Evolutionary conservation across 2,329 filamentous ascomycete genomes (phyloP).

Genomic region (Ophiostoma ulmi): DNA sequence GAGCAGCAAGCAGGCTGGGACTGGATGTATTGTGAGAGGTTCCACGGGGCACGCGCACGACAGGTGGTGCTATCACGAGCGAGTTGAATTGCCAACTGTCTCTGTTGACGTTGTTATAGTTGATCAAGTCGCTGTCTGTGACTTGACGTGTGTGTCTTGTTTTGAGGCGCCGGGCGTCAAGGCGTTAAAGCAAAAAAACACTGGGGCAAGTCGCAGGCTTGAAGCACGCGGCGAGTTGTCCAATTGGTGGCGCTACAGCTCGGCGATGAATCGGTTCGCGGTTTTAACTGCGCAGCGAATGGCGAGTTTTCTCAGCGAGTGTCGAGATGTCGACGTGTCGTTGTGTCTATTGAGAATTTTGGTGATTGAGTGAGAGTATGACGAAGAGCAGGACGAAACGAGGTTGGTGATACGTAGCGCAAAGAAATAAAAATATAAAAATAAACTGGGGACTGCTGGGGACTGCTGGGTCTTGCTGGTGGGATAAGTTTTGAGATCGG

Average conservation of each 20-base stretch:
- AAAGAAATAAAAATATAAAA: slow-evolving; percentile 17
- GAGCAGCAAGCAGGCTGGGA: background rate
- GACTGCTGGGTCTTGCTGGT: slow-evolving; percentile 3
- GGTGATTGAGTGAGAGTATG: background rate
- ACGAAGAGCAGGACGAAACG: slow-evolving; percentile 10
- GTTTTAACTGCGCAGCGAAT: background rate
- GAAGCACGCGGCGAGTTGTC: slow-evolving; percentile 3
- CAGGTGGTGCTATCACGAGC: background rate
- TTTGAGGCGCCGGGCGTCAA: slow-evolving; percentile 12
- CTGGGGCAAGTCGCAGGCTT: slow-evolving; percentile 1
- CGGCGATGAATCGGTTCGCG: background rate
- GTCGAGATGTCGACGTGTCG: background rate
- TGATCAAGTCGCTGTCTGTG: background rate
- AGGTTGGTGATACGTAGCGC: slow-evolving; percentile 14
- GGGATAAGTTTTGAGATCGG: slow-evolving; percentile 1
- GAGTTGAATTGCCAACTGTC: too few relatives aligned
- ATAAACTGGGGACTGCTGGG: slow-evolving; percentile 12
- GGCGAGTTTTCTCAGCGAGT: background rate
- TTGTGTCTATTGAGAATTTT: background rate
- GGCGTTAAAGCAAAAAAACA: background rate
- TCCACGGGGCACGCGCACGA: background rate
- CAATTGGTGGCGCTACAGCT: background rate
- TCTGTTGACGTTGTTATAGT: background rate
- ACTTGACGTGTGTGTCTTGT: slow-evolving; percentile 1
- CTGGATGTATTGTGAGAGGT: background rate